Evolutionary conservation across 1,284 basidiomycete genomes (phyloP).

Genomic region (Heterobasidion irregulare): DNA sequence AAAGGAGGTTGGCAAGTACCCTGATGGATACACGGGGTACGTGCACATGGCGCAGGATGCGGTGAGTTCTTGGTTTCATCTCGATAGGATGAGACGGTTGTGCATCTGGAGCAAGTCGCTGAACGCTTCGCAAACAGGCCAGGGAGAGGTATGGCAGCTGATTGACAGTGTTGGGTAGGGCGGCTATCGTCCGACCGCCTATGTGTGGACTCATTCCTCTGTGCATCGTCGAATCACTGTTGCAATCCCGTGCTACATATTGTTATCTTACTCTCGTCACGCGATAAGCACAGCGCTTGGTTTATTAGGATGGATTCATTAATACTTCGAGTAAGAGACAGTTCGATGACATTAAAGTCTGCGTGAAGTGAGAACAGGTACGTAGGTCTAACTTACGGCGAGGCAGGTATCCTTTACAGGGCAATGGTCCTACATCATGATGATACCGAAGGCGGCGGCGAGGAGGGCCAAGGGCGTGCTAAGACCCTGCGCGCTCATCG

Average conservation of each 20-base stretch:
- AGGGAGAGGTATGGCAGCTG: constrained; percentile 22
- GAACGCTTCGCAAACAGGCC: constrained; percentile 12
- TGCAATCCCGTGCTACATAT: neutral
- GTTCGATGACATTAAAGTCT: neutral
- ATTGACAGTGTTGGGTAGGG: neutral
- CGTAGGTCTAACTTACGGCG: neutral
- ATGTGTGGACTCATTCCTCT: neutral
- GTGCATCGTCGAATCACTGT: neutral
- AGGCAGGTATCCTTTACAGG: neutral
- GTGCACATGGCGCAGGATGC: constrained; percentile 67
- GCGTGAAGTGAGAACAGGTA: neutral
- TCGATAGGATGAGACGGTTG: neutral
- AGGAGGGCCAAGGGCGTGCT: constrained; percentile 4
- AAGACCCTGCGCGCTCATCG: neutral
- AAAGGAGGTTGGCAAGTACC: constrained; percentile 71
- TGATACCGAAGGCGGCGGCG: neutral
- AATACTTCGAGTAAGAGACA: neutral
- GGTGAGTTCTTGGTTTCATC: constrained; percentile 20
- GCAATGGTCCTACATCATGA: neutral
- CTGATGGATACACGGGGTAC: constrained; percentile 65
- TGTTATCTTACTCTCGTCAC: constrained; percentile 1
- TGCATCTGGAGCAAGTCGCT: neutral
- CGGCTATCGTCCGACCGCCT: too few species aligned
- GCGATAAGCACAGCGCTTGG: constrained; percentile 1
- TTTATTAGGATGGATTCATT: neutral